A percentile compares a stretch with the other conserved stretches of the same genome.
Evolutionary conservation across 495 filamentous ascomycete species (phyloP).

Genomic region (Neurospora intermedia): DNA sequence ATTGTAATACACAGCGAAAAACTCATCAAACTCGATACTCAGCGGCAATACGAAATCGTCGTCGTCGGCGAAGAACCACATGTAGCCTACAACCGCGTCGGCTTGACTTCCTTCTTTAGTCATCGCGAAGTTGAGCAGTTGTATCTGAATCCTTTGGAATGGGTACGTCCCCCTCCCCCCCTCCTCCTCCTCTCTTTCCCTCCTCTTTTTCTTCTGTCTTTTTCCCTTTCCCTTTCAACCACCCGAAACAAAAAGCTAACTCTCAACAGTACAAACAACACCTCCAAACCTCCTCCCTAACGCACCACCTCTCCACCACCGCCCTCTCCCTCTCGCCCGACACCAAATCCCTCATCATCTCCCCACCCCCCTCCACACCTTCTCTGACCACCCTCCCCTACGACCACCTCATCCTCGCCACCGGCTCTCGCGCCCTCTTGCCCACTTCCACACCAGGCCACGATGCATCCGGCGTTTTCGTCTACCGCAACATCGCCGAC

Average conservation of each 20-base stretch:
- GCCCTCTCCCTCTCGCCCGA: conserved; percentile 60
- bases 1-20: conserved; percentile 50
- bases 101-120: conserved; percentile 88
- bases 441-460: conserved; percentile 73
- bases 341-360: conserved; percentile 67
- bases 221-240: too few species aligned
- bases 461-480: conserved; percentile 81
- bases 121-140: conserved; percentile 83
- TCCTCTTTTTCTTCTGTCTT: not conserved
- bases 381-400: conserved; percentile 87
- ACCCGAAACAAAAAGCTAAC: too few species aligned
- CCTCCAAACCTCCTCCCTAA: conserved; percentile 49
- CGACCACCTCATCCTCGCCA: conserved; percentile 83
- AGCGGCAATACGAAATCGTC: conserved; percentile 72
- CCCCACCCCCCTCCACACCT: conserved; percentile 80
- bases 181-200: not conserved
- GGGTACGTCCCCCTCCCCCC: too few species aligned
- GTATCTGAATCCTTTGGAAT: conserved; percentile 82
- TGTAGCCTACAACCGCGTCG: conserved; percentile 91
- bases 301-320: conserved; percentile 73
- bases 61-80: conserved; percentile 91
- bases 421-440: conserved; percentile 81
- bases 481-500: conserved; percentile 88
- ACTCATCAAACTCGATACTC: conserved; percentile 73
- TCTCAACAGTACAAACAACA: conserved; percentile 26